Conservation (phyloP, 2,329 filamentous ascomycete species). For the Penicillium glabrum region DNA sequence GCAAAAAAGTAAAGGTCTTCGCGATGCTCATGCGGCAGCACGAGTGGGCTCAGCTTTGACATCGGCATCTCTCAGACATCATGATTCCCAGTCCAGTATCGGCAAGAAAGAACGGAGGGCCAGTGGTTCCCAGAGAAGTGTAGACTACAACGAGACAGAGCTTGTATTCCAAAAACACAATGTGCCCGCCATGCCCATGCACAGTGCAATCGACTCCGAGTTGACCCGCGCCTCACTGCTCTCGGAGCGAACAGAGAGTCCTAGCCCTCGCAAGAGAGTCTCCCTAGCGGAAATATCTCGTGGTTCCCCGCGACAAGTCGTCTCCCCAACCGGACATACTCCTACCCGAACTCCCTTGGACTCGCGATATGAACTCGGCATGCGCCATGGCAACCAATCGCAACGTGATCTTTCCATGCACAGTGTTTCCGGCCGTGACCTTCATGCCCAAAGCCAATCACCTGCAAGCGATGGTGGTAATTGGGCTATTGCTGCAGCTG, state of each 20-base stretch:
- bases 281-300: conserved; percentile 64
- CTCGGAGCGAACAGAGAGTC: conserved; percentile 74
- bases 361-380: conserved; percentile 59
- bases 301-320: conserved; percentile 52
- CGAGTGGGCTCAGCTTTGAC: conserved; percentile 60
- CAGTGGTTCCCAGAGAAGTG: conserved; percentile 25
- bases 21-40: conserved; percentile 57
- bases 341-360: conserved; percentile 53
- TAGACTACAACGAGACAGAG: conserved; percentile 54
- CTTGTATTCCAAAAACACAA: conserved; percentile 55
- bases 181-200: conserved; percentile 81
- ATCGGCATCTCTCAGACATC: conserved; percentile 61
- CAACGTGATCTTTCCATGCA: conserved; percentile 51
- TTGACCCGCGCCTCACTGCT: conserved; percentile 84
- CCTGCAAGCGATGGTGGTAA: conserved; percentile 34
- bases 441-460: conserved; percentile 39
- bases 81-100: conserved; percentile 63
- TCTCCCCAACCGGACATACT: conserved; percentile 63
- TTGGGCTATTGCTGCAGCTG: conserved; percentile 41
- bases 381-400: conserved; percentile 62
- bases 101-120: conserved; percentile 46
- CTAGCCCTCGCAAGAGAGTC: conserved; percentile 65
- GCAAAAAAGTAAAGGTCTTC: conserved; percentile 55
- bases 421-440: conserved; percentile 47
- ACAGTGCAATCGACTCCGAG: conserved; percentile 83